phyloP scores from a whole-genome alignment of 2,329 filamentous ascomycete genomes.

The Chrysoporthe cubensis region DNA sequence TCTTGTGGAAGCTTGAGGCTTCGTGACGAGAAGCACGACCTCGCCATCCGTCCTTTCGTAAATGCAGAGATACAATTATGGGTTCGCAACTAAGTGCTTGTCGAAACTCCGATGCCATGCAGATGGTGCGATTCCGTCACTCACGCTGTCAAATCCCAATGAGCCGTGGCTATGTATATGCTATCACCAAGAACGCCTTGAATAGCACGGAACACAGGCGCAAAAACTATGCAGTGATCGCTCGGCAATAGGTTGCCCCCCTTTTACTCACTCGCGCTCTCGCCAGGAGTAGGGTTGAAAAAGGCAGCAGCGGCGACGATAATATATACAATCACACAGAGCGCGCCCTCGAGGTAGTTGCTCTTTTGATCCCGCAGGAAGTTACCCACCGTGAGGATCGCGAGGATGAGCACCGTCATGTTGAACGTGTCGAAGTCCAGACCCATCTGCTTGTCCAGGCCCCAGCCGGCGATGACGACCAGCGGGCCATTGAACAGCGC shows the following conservation, averaged over 20 bases:
- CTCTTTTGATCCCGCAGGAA: constrained; percentile 87
- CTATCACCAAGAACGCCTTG: background rate
- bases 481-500: constrained; percentile 86
- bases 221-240: background rate
- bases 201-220: background rate
- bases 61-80: background rate
- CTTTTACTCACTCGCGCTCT: background rate
- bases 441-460: constrained; percentile 70
- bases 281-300: constrained; percentile 55
- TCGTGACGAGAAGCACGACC: background rate
- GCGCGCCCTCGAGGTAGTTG: constrained; percentile 85
- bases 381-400: constrained; percentile 84
- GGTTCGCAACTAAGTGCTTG: background rate
- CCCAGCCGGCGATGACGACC: constrained; percentile 84
- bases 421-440: constrained; percentile 89
- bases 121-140: background rate
- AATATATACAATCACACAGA: constrained; percentile 73
- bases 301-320: constrained; percentile 63
- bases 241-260: background rate
- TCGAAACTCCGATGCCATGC: constrained; percentile 19
- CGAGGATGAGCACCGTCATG: constrained; percentile 77
- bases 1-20: too few species aligned
- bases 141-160: background rate
- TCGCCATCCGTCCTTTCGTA: background rate
- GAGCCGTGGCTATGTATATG: background rate